phyloP scores from a whole-genome alignment of 1,284 basidiomycete genomes.

The Papiliotrema flavescens region DNA sequence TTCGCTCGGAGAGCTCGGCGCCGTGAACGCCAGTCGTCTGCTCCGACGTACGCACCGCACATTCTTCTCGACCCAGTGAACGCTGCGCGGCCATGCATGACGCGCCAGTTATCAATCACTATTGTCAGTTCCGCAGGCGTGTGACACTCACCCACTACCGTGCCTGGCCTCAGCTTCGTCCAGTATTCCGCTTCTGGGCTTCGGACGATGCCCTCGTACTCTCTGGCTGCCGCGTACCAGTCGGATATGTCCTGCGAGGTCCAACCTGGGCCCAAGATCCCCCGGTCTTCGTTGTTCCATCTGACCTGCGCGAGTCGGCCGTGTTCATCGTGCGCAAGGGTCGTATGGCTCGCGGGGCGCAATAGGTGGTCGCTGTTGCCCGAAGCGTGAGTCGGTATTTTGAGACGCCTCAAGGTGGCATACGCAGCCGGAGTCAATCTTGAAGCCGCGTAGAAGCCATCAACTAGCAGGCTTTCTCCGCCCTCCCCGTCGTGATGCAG shows the following conservation, averaged over 20 bases:
- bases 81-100: constrained; percentile 85
- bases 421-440: constrained; percentile 74
- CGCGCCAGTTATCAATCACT: constrained; percentile 92
- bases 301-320: constrained; percentile 72
- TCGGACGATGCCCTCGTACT: constrained; percentile 73
- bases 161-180: constrained; percentile 82
- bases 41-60: constrained; percentile 91
- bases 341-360: constrained; percentile 57
- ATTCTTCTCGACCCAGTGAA: constrained; percentile 85
- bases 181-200: constrained; percentile 84
- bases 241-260: constrained; percentile 59
- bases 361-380: constrained; percentile 68
- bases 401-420: constrained; percentile 63
- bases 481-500: constrained; percentile 82
- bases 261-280: constrained; percentile 63
- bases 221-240: constrained; percentile 80
- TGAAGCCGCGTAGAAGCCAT: constrained; percentile 88
- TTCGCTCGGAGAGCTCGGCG: constrained; percentile 47
- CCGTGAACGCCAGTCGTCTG: constrained; percentile 82
- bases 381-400: constrained; percentile 81
- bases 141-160: constrained; percentile 65
- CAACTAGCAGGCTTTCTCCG: constrained; percentile 84
- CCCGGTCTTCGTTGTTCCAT: constrained; percentile 95
- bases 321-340: constrained; percentile 60
- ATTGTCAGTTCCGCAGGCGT: constrained; percentile 3